These are phyloP conservation scores for Colletotrichum magnum DNA, from an alignment of 2,329 filamentous ascomycete genomes.

Conservation along the genomic window DNA sequence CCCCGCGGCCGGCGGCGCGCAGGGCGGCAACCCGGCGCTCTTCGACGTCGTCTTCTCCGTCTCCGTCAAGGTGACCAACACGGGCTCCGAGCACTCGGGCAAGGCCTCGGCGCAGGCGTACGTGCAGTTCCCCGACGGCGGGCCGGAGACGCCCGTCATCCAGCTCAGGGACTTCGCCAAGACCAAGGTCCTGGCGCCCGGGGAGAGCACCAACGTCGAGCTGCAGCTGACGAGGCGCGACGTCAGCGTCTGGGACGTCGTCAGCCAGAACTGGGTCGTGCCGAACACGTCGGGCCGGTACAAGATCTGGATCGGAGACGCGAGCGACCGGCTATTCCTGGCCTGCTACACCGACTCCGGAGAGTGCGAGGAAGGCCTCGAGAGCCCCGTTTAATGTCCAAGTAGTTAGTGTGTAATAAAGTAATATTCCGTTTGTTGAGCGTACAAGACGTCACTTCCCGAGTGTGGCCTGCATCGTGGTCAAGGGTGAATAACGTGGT, in stretches of 20 bases:
- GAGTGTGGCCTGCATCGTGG: no score
- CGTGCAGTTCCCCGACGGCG: slow-evolving; percentile 56
- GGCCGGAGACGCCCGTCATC: slow-evolving; percentile 74
- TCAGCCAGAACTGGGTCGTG: slow-evolving; percentile 77
- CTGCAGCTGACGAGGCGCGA: slow-evolving; percentile 77
- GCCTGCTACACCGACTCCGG: slow-evolving; percentile 40
- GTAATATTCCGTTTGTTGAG: background rate
- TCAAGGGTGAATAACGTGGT: no score
- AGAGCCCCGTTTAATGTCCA: slow-evolving; percentile 29
- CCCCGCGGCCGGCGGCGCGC: slow-evolving; percentile 75
- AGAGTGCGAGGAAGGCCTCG: slow-evolving; percentile 30
- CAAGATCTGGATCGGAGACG: slow-evolving; percentile 56
- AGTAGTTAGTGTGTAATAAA: background rate
- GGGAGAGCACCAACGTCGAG: slow-evolving; percentile 66
- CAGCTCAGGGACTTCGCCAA: slow-evolving; percentile 84
- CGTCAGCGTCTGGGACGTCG: slow-evolving; percentile 80
- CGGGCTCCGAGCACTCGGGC: slow-evolving; percentile 58
- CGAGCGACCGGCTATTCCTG: slow-evolving; percentile 50
- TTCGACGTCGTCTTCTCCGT: slow-evolving; percentile 65
- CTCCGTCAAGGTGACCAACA: slow-evolving; percentile 66
- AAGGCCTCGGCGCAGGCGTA: slow-evolving; percentile 63
- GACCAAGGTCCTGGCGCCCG: slow-evolving; percentile 66
- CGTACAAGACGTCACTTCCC: background rate
- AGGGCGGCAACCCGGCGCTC: slow-evolving; percentile 78
- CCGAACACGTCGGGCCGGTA: slow-evolving; percentile 54